Base-by-base conservation (phyloP, 2,329 filamentous ascomycete genomes). In the Aspergillus carbonarius region DNA sequence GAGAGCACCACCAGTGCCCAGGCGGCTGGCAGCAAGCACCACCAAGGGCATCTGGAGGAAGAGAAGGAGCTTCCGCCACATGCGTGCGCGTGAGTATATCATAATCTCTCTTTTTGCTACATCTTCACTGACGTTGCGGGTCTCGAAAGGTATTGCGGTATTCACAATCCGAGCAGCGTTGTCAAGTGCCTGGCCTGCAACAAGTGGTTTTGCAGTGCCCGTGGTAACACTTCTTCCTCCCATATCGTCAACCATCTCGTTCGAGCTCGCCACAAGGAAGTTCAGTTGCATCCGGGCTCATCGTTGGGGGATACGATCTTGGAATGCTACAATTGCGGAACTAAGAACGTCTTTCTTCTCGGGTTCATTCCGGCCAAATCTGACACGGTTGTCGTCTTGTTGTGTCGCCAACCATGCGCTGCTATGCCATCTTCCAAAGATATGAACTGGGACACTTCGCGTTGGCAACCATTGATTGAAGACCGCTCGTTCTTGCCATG, bases 221-320 rank as follows among this genome's bases (percentile, higher is more conserved):
- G 93, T 70, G 93, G 95, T 66, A 99, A 97, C 76, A 93, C 93
- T 17, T 96, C 91, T 53, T 97, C 93, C 25, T 96, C 93, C 34
- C 95, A 99, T 74, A 98, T 99, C 68, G 92, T 99, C 79, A 98
- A 98, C 76, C 95, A 99, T 73, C 86, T 99, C 34, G 95, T 99
- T 60, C 90, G 96, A 70, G 93, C 96, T 64, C 90, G 95, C 63
- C 95, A 99, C 81, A 99, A 98, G 82, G 96, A 99, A 79, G 95
- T 99, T 54, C 93, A 97, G 76, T 86, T 99, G 56, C 95, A 99
- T 74, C 93, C 95, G 7, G 88, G 89, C 66, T 98, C 95, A 17
- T 88, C 92, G 7, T 87, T 99, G 10, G 95, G 95, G 63, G 96
- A 99, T 73, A 99, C 95, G 0, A 91, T 96, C 37, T 85, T 99